A percentile compares a stretch with the other conserved stretches of the same genome.
These are phyloP conservation scores for Curvularia verruculosa DNA, from an alignment of 2,329 filamentous ascomycete genomes.

Conservation along the genomic window DNA sequence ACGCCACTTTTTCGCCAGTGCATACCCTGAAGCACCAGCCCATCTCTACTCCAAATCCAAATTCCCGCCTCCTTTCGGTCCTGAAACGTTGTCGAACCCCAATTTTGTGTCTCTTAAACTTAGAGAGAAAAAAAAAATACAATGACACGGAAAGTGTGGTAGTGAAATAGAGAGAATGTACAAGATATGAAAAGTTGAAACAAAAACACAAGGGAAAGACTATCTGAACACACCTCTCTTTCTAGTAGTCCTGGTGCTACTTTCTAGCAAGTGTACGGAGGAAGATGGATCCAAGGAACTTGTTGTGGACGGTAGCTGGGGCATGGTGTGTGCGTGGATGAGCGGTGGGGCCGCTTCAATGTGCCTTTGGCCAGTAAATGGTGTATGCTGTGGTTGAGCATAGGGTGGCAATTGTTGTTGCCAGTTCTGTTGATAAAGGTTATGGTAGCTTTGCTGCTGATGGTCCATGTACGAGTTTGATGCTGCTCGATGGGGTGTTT, in stretches of 20 bases:
- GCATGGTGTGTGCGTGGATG: conserved; percentile 39
- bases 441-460: conserved; percentile 24
- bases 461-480: conserved; percentile 17
- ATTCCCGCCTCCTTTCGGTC: neutral
- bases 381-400: conserved; percentile 19
- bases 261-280: conserved; percentile 16
- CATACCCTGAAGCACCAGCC: neutral
- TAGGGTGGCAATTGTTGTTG: conserved; percentile 15
- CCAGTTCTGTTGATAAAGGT: conserved; percentile 24
- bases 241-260: conserved; percentile 23
- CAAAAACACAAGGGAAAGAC: neutral
- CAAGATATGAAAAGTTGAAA: neutral
- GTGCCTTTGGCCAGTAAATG: conserved; percentile 18
- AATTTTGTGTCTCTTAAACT: neutral
- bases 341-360: conserved; percentile 27
- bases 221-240: conserved; percentile 31
- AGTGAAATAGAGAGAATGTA: neutral
- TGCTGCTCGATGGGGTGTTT: conserved; percentile 41
- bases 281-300: neutral
- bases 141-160: neutral
- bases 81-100: neutral
- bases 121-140: neutral
- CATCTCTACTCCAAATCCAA: neutral
- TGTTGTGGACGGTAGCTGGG: conserved; percentile 25
- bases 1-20: neutral